Percentiles rank a stretch among this genome's conserved stretches.
phyloP scores from a whole-genome alignment of 306 rosid species.

The Mimosa bimucronata region DNA sequence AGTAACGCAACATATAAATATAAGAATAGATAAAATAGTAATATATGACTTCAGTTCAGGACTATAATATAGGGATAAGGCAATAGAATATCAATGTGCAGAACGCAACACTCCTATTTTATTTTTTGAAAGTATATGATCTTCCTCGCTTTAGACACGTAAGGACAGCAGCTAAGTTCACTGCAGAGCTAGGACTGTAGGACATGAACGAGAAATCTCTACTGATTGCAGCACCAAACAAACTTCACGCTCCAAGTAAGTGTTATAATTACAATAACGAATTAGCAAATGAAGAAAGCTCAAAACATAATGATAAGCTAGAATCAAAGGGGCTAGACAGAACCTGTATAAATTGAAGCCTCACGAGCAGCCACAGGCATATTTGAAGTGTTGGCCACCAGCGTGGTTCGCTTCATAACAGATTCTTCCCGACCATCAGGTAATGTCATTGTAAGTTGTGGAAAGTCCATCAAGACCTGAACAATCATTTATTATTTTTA shows the following conservation, averaged over 20 bases:
- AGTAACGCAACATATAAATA: neutral
- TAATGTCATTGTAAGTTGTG: slow-evolving; percentile 99
- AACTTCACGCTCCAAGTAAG: slow-evolving; percentile 4
- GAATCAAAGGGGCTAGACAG: slow-evolving; percentile 25
- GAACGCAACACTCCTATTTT: neutral
- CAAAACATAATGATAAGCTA: neutral
- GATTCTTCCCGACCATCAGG: slow-evolving; percentile 99
- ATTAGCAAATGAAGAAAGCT: slow-evolving; percentile 8
- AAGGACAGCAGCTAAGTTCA: neutral
- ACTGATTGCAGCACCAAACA: neutral
- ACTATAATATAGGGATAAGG: slow-evolving; percentile 25
- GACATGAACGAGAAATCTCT: neutral
- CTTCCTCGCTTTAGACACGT: slow-evolving; percentile 3
- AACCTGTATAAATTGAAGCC: slow-evolving; percentile 99
- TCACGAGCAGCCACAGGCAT: slow-evolving; percentile 99
- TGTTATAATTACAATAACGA: slow-evolving; percentile 16
- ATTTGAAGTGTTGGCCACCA: slow-evolving; percentile 99
- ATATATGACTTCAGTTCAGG: slow-evolving; percentile 14
- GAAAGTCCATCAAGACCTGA: slow-evolving; percentile 98
- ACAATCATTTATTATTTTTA: slow-evolving; percentile 17
- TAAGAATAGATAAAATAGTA: neutral
- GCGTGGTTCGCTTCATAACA: slow-evolving; percentile 98
- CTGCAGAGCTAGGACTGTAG: neutral
- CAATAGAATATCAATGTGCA: slow-evolving; percentile 9
- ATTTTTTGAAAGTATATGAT: neutral